phyloP scores from a whole-genome alignment of 768 basidiomycete species.

The Mycena chlorophos region DNA sequence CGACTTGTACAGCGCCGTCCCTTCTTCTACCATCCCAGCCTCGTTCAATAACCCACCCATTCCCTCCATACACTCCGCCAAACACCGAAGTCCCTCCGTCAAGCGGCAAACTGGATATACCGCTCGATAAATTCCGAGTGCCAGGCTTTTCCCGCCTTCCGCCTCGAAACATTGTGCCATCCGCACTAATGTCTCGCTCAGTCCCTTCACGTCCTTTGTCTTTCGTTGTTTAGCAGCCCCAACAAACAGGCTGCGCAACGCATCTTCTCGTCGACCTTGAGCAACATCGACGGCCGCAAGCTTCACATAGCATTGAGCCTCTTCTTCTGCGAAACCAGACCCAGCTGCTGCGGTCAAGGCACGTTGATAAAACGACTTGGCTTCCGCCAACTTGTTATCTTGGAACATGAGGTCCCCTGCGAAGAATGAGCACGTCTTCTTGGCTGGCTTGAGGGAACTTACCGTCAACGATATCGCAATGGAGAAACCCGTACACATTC shows the following conservation, averaged over 20 bases:
- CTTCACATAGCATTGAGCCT: conserved; percentile 14
- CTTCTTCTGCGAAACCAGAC: conserved; percentile 14
- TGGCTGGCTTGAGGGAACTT: neutral
- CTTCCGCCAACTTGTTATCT: conserved; percentile 9
- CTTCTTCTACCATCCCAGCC: conserved; percentile 7
- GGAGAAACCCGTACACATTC: conserved; percentile 9
- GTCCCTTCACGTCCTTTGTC: conserved; percentile 17
- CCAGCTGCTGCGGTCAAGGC: conserved; percentile 12
- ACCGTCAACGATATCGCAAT: conserved; percentile 20
- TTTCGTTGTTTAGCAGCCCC: conserved; percentile 13
- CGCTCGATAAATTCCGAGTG: conserved; percentile 13
- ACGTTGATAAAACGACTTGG: conserved; percentile 9
- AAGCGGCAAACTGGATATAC: conserved; percentile 16
- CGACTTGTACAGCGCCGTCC: conserved; percentile 3
- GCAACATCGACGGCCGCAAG: conserved; percentile 14
- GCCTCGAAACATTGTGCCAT: conserved; percentile 16
- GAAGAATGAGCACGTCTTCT: neutral
- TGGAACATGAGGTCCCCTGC: conserved; percentile 19
- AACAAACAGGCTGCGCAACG: conserved; percentile 17
- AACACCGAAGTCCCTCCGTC: conserved; percentile 8
- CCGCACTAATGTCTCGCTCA: conserved; percentile 19
- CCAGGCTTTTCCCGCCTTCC: conserved; percentile 3
- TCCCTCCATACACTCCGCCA: conserved; percentile 12
- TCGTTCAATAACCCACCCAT: conserved; percentile 10
- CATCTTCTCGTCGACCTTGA: conserved; percentile 9